Conservation (phyloP, 306 rosid genomes). For the Pyrus communis region DNA sequence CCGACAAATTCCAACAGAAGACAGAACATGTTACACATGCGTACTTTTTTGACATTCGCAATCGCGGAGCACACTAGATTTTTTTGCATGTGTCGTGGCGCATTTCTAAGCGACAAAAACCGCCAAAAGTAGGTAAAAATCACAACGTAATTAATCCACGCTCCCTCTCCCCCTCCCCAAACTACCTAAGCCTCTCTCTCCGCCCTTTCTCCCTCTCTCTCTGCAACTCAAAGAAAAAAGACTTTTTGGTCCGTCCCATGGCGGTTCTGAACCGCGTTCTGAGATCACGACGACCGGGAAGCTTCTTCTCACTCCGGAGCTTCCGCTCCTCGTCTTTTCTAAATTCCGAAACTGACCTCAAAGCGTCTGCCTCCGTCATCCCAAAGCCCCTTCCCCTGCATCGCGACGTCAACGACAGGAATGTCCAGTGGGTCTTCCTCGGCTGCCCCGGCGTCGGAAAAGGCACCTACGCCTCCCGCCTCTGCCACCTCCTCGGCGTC, state of each 20-base stretch:
- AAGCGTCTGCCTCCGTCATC: not conserved
- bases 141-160: not conserved
- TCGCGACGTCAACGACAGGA: constrained; percentile 15
- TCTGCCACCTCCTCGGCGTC: constrained; percentile 35
- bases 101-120: not conserved
- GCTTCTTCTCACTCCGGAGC: constrained; percentile 2
- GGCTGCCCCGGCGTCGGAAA: constrained; percentile 57
- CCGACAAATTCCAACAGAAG: too few relatives aligned
- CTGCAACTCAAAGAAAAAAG: not conserved
- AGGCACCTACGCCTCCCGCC: constrained; percentile 47
- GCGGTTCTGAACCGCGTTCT: constrained; percentile 18
- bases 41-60: too few relatives aligned
- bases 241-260: constrained; percentile 5
- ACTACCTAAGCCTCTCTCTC: not conserved
- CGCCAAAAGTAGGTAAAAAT: too few relatives aligned
- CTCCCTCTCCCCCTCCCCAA: not conserved
- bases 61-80: too few relatives aligned
- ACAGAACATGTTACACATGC: too few relatives aligned
- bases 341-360: constrained; percentile 21
- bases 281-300: constrained; percentile 4
- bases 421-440: constrained; percentile 40
- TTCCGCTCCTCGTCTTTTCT: constrained; percentile 12
- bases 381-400: constrained; percentile 14
- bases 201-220: not conserved
- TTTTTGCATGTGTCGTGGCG: not conserved